Evolutionary conservation across 768 basidiomycete species (phyloP).

Genomic region (Collybia sordida): DNA sequence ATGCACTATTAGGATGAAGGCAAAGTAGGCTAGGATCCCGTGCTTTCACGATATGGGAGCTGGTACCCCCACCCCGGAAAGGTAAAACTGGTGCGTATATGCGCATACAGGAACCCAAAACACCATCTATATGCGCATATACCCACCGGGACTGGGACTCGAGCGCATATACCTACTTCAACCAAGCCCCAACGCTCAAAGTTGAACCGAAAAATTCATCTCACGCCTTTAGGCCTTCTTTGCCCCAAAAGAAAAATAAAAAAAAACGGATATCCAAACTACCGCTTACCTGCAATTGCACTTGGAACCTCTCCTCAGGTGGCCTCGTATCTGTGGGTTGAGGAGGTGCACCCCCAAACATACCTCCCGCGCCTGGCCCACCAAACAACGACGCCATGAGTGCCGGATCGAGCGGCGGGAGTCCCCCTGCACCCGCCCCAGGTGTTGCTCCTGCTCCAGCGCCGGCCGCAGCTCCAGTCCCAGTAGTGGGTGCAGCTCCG

Average conservation of each 20-base stretch:
- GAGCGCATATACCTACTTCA: not conserved
- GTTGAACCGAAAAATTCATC: too few relatives aligned
- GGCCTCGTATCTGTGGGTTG: conserved; percentile 67
- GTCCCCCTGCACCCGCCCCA: conserved; percentile 23
- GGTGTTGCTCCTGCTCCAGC: conserved; percentile 9
- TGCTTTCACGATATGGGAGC: too few relatives aligned
- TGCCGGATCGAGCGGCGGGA: conserved; percentile 36
- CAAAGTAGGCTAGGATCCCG: not conserved
- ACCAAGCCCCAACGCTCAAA: too few relatives aligned
- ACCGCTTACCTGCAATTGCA: conserved; percentile 69
- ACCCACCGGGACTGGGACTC: not conserved
- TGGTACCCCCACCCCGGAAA: too few relatives aligned
- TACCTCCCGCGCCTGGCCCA: conserved; percentile 23
- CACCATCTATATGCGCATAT: too few relatives aligned
- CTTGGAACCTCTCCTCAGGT: conserved; percentile 91
- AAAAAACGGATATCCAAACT: conserved; percentile 1
- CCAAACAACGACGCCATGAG: conserved; percentile 45
- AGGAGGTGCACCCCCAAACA: conserved; percentile 23
- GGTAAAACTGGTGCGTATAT: too few relatives aligned
- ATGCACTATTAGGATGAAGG: not conserved
- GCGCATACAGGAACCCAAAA: too few relatives aligned
- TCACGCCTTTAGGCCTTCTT: not conserved
- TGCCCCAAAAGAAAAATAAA: not conserved
- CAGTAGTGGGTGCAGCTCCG: not conserved
- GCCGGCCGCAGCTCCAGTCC: not conserved